phyloP scores from a whole-genome alignment of 345 rosid genomes.

The Populus alba region DNA sequence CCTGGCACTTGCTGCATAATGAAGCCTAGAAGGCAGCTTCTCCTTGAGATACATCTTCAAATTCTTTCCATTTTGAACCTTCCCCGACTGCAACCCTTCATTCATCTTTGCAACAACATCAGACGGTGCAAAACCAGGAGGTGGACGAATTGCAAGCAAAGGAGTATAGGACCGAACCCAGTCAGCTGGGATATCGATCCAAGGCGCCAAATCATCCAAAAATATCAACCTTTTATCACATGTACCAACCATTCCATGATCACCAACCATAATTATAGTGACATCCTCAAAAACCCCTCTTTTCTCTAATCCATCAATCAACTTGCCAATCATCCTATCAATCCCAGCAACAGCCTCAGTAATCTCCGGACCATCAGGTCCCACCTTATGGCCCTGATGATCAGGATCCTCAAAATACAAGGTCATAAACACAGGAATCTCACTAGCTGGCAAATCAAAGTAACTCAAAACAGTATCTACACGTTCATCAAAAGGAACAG shows the following conservation, averaged over 20 bases:
- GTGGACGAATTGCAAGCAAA: slow-evolving; percentile 72
- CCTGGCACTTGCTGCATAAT: slow-evolving; percentile 59
- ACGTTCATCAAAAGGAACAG: slow-evolving; percentile 82
- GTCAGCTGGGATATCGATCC: slow-evolving; percentile 55
- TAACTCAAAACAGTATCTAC: slow-evolving; percentile 71
- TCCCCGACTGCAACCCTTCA: slow-evolving; percentile 63
- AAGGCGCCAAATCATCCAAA: slow-evolving; percentile 70
- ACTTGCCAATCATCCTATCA: slow-evolving; percentile 70
- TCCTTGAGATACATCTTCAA: slow-evolving; percentile 80
- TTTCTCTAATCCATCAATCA: slow-evolving; percentile 69
- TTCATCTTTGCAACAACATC: slow-evolving; percentile 79
- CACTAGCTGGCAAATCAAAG: slow-evolving; percentile 64
- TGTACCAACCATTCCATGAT: slow-evolving; percentile 96
- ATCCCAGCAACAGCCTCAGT: slow-evolving; percentile 74
- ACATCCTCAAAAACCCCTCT: slow-evolving; percentile 90
- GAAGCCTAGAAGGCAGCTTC: slow-evolving; percentile 76
- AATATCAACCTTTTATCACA: slow-evolving; percentile 77
- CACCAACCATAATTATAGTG: slow-evolving; percentile 80
- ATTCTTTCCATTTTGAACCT: slow-evolving; percentile 69
- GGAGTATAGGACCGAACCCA: slow-evolving; percentile 82
- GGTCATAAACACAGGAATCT: slow-evolving; percentile 77
- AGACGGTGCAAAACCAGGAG: slow-evolving; percentile 37
- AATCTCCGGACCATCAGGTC: slow-evolving; percentile 82
- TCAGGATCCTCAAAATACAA: slow-evolving; percentile 95
- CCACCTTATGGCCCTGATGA: slow-evolving; percentile 92